These are phyloP conservation scores for Cinnamomum chago DNA, from an alignment of 164 flowering plant genomes.

Conservation along the genomic window DNA sequence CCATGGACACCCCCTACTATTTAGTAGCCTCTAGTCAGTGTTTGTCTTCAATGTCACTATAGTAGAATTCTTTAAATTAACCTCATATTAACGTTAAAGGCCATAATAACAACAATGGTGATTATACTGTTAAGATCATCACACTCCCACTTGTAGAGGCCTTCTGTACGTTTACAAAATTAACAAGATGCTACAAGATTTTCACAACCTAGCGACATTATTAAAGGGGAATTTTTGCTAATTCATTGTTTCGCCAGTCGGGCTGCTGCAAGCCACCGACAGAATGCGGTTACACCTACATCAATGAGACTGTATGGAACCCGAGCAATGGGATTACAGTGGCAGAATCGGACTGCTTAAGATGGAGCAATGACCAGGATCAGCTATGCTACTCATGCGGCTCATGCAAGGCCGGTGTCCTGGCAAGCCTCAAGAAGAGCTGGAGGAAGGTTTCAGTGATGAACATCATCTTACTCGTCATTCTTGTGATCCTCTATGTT, in stretches of 20 bases:
- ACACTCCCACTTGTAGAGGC: too few species aligned
- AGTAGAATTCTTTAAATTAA: too few species aligned
- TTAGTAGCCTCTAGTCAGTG: too few species aligned
- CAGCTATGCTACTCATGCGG: constrained; percentile 66
- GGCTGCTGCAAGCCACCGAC: constrained; percentile 98
- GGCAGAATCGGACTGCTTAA: constrained; percentile 42
- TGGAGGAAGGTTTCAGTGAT: constrained; percentile 93
- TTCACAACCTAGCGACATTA: too few species aligned
- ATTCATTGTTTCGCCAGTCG: constrained; percentile 40
- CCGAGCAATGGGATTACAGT: constrained; percentile 32
- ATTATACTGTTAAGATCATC: too few species aligned
- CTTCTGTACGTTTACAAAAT: too few species aligned
- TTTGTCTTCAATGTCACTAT: too few species aligned
- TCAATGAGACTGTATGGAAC: constrained; percentile 74
- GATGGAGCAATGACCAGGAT: constrained; percentile 75
- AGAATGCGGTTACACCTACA: constrained; percentile 55
- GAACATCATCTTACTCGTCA: constrained; percentile 64
- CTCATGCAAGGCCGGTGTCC: constrained; percentile 92
- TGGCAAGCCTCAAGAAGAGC: constrained; percentile 77
- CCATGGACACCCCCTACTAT: too few species aligned
- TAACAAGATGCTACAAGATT: too few species aligned
- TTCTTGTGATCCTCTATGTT: constrained; percentile 66
- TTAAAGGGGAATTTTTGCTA: background rate
- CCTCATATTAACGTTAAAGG: too few species aligned
- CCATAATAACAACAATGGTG: too few species aligned